Conservation (phyloP, 164 flowering plant species). For the Chimonanthus salicifolius region DNA sequence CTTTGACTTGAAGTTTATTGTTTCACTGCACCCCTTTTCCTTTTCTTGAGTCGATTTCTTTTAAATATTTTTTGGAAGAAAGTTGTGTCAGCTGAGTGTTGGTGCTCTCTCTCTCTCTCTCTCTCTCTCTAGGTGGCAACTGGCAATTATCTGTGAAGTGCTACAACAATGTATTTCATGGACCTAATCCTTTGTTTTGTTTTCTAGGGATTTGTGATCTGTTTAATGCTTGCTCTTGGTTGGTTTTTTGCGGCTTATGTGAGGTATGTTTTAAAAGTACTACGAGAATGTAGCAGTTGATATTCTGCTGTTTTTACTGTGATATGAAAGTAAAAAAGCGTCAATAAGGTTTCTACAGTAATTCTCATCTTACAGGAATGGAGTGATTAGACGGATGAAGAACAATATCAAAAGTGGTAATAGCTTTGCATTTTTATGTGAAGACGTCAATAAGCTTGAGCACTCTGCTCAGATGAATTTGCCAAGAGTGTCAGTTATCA, state of each 20-base stretch:
- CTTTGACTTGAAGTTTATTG: too few species aligned
- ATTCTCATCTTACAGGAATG: conserved; percentile 40
- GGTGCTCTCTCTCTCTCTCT: too few species aligned
- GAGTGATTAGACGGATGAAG: conserved; percentile 65
- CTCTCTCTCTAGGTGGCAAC: too few species aligned
- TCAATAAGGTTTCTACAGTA: neutral
- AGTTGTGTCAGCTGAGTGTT: too few species aligned
- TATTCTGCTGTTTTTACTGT: conserved; percentile 1
- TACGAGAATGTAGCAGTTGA: neutral
- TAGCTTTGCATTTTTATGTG: conserved; percentile 70
- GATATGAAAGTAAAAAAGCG: neutral
- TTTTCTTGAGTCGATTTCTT: too few species aligned
- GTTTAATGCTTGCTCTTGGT: conserved; percentile 83
- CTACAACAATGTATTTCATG: neutral
- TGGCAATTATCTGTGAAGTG: neutral
- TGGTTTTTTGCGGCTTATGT: conserved; percentile 86
- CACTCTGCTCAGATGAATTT: conserved; percentile 70
- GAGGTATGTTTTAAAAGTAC: conserved; percentile 42
- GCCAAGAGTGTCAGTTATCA: conserved; percentile 85
- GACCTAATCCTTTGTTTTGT: conserved; percentile 7
- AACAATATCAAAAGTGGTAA: conserved; percentile 49
- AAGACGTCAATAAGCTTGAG: conserved; percentile 80
- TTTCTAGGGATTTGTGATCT: conserved; percentile 77
- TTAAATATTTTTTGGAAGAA: too few species aligned
- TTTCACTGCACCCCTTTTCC: too few species aligned